Evolutionary conservation across 169 alveolate genomes (phyloP), one percentile per base, ranked within the genome.

Genomic region (Plasmodium falciparum): DNA sequence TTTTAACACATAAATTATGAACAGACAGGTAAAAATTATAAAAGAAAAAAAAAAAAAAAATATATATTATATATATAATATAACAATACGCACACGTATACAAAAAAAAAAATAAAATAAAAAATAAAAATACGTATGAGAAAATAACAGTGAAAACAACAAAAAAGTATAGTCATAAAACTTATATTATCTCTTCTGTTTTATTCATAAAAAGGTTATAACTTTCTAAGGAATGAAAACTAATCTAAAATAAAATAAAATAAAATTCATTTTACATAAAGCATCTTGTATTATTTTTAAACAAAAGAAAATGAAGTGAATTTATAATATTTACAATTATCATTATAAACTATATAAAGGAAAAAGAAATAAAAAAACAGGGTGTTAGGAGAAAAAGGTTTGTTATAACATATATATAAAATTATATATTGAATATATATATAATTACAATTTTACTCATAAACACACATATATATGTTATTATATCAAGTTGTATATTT

Each of bases 201-300:
- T 54, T 54, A 54, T 54, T 54, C 63, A 54, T 54, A 8, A 58
- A 49, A 71, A 49, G 43, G 22, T 17, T 33, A 33, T 33, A 12
- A 74, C 24, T 61, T 74, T 29, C 45, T 49, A 74, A 74, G 49
- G 63, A 29, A 62, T n/a, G 12, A 33, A 33, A 33, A 20, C 26
- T 9, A 9, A n/a, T 15, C 26, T n/a, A 43, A 66, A 29, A 66
- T 33, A 33, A 33, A 29, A 66, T 33, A 33, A 33, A 33, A 33
- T 33, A 33, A 33, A 33, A 43, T 45, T 74, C 61, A 61, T 43
- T 74, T 74, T 74, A 74, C 74, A 24, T 61, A 74, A 62, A 26
- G 74, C 88, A 74, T 61, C 88, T 59, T 74, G 74, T 62, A 74
- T 61, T 74, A 61, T 47, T 62, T 74, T 74, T 49, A 13, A 15